These are phyloP conservation scores for Plectosphaerella plurivora DNA, from an alignment of 2,329 filamentous ascomycete genomes.

Conservation along the genomic window DNA sequence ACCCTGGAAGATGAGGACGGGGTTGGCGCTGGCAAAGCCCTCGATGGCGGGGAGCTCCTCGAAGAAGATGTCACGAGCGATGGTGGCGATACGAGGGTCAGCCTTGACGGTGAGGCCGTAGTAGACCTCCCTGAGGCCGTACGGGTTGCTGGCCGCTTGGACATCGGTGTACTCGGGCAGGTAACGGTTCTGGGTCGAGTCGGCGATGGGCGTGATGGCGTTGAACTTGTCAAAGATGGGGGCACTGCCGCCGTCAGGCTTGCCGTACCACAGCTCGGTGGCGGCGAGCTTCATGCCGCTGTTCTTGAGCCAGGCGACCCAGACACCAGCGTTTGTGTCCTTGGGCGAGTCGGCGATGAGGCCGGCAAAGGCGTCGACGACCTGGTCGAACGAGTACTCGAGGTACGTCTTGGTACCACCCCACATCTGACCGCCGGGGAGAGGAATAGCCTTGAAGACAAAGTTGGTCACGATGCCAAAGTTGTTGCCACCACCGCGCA, in stretches of 20 bases:
- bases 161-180: slow-evolving; percentile 11
- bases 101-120: slow-evolving; percentile 14
- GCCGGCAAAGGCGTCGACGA: slow-evolving; percentile 26
- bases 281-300: slow-evolving; percentile 17
- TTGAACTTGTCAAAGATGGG: slow-evolving; percentile 31
- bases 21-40: slow-evolving; percentile 16
- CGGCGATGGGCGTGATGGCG: slow-evolving; percentile 20
- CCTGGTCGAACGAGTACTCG: slow-evolving; percentile 19
- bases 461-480: slow-evolving; percentile 53
- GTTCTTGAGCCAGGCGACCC: slow-evolving; percentile 18
- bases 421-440: slow-evolving; percentile 27
- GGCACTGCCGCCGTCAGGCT: slow-evolving; percentile 25
- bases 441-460: slow-evolving; percentile 31
- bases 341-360: slow-evolving; percentile 20
- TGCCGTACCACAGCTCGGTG: slow-evolving; percentile 29
- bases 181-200: slow-evolving; percentile 16
- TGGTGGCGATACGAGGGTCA: slow-evolving; percentile 11
- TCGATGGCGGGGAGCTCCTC: slow-evolving; percentile 5
- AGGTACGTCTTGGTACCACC: slow-evolving; percentile 27
- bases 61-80: slow-evolving; percentile 12
- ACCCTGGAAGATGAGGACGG: slow-evolving; percentile 30
- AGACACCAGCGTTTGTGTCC: slow-evolving; percentile 29
- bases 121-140: slow-evolving; percentile 16
- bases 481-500: slow-evolving; percentile 50
- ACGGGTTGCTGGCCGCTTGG: slow-evolving; percentile 1